Conservation (phyloP, 2,329 filamentous ascomycete species). For the Epichloe baconii region DNA sequence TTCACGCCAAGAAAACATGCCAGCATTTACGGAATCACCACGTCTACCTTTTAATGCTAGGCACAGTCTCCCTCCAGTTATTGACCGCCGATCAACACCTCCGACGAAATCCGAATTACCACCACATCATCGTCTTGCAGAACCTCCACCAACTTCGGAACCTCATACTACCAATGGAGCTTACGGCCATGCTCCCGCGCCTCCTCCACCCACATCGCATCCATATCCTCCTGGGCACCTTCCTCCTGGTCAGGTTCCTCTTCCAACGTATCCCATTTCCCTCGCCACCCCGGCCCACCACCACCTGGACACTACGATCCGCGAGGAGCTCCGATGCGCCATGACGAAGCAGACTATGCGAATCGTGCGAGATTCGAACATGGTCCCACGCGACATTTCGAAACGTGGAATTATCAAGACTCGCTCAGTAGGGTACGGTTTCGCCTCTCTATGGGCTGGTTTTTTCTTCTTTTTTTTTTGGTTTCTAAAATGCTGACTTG, state of each 20-base stretch:
- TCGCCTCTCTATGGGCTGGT: not conserved
- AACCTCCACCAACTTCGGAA: slow-evolving; percentile 26
- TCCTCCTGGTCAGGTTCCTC: slow-evolving; percentile 33
- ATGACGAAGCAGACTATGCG: slow-evolving; percentile 32
- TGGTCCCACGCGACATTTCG: slow-evolving; percentile 34
- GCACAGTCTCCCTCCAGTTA: slow-evolving; percentile 26
- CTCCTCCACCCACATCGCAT: slow-evolving; percentile 23
- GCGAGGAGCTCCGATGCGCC: slow-evolving; percentile 27
- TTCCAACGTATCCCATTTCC: slow-evolving; percentile 37
- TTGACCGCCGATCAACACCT: slow-evolving; percentile 30
- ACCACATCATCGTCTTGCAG: slow-evolving; percentile 19
- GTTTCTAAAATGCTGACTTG: slow-evolving; percentile 8
- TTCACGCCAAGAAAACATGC: slow-evolving; percentile 26
- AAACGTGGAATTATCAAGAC: slow-evolving; percentile 41
- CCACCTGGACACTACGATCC: slow-evolving; percentile 31
- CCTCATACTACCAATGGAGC: slow-evolving; percentile 23
- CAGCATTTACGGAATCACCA: slow-evolving; percentile 30
- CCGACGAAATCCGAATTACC: slow-evolving; percentile 26
- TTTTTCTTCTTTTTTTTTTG: not conserved
- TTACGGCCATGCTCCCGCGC: slow-evolving; percentile 22
- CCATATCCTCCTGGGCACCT: slow-evolving; percentile 29
- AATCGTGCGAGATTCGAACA: slow-evolving; percentile 31
- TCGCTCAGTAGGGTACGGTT: slow-evolving; percentile 29
- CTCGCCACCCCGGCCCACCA: slow-evolving; percentile 31
- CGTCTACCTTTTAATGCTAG: slow-evolving; percentile 23